Evolutionary conservation across 202 grass and related monocot species (phyloP).

Genomic region (Digitaria exilis): DNA sequence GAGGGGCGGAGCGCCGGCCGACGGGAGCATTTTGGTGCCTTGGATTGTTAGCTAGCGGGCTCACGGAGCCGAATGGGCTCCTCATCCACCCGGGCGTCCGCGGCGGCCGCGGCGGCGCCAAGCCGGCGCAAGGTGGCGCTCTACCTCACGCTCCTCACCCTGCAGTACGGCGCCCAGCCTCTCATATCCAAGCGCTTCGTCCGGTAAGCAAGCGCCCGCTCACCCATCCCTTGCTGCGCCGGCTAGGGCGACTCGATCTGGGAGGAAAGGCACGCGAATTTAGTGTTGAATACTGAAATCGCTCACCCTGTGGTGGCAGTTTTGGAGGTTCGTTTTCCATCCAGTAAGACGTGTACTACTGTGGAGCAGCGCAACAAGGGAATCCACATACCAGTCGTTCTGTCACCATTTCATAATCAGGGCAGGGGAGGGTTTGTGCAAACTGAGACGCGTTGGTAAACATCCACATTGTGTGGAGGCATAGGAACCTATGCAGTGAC

Average conservation of each 20-base stretch:
- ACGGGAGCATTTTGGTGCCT: constrained; percentile 25
- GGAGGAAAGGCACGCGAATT: background rate
- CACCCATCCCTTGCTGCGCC: background rate
- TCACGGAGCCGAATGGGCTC: constrained; percentile 41
- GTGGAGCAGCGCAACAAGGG: too few species aligned
- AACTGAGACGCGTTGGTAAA: background rate
- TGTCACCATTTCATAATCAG: background rate
- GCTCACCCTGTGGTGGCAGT: background rate
- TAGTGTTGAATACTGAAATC: background rate
- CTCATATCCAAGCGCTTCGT: constrained; percentile 95
- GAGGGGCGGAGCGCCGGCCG: background rate
- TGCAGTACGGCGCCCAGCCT: constrained; percentile 96
- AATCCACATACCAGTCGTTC: too few species aligned
- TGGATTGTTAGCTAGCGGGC: constrained; percentile 21
- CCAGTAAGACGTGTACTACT: background rate
- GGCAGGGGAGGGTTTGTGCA: background rate
- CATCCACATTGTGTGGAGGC: background rate
- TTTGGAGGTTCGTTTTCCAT: background rate
- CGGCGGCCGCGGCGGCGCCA: background rate
- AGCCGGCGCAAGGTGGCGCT: constrained; percentile 67
- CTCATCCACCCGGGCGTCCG: constrained; percentile 10
- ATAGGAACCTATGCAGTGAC: background rate
- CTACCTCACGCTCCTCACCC: constrained; percentile 75
- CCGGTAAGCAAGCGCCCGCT: constrained; percentile 46
- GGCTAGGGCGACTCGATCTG: background rate